A percentile compares a stretch with the other conserved stretches of the same genome.
Evolutionary conservation across 2,329 filamentous ascomycete genomes (phyloP).

Genomic region (Cercospora nicotianae): DNA sequence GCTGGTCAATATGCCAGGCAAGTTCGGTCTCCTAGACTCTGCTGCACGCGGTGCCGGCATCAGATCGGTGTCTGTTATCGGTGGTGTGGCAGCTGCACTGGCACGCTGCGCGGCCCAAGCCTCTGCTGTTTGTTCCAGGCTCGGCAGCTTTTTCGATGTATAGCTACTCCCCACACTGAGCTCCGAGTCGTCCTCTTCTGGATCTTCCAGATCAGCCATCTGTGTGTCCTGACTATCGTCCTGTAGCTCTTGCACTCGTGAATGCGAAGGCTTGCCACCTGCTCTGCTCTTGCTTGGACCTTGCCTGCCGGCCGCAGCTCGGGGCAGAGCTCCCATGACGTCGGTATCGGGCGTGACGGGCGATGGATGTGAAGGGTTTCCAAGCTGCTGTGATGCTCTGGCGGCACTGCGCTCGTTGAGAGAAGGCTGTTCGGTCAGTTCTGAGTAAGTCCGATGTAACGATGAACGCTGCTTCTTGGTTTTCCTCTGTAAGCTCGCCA

Average conservation of each 20-base stretch:
- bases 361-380: conserved; percentile 30
- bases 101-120: conserved; percentile 20
- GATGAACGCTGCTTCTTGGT: conserved; percentile 50
- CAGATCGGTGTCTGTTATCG: conserved; percentile 70
- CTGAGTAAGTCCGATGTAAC: conserved; percentile 35
- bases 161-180: conserved; percentile 25
- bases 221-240: conserved; percentile 31
- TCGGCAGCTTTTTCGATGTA: conserved; percentile 27
- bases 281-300: conserved; percentile 24
- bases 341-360: conserved; percentile 41
- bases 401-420: conserved; percentile 32
- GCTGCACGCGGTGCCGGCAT: conserved; percentile 51
- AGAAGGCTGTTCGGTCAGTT: conserved; percentile 31
- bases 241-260: conserved; percentile 34
- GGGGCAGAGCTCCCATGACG: conserved; percentile 25
- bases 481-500: conserved; percentile 51
- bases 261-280: conserved; percentile 26
- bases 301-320: conserved; percentile 22
- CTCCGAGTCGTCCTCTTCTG: conserved; percentile 35
- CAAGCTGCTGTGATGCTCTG: conserved; percentile 21
- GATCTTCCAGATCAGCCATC: conserved; percentile 32
- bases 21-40: conserved; percentile 32
- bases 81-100: conserved; percentile 63
- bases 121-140: conserved; percentile 23
- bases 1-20: conserved; percentile 64